Conservation (phyloP, 23 red algal species). For the Rhodosorus marinus region DNA sequence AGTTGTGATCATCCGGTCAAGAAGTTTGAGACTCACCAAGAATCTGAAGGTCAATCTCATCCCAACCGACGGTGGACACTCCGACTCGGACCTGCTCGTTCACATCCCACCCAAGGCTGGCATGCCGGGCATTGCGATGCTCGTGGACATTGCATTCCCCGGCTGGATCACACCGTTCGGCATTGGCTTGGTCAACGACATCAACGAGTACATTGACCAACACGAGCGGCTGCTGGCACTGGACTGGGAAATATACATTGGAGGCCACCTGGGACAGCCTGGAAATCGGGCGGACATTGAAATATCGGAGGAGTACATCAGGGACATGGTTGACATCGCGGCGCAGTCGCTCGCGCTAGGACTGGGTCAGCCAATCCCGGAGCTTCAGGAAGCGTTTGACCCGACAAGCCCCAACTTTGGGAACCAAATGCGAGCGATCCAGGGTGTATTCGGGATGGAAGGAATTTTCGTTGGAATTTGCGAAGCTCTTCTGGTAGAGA, state of each 20-base stretch:
- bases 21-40: not conserved
- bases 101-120: conserved; percentile 4
- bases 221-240: conserved; percentile 5
- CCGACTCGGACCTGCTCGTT: conserved; percentile 2
- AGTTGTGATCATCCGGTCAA: too few relatives aligned
- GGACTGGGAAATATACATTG: conserved; percentile 4
- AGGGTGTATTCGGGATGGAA: too few relatives aligned
- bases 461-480: too few relatives aligned
- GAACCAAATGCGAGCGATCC: conserved; percentile 6
- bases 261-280: conserved; percentile 1
- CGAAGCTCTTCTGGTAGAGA: conserved; percentile 1
- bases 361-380: not conserved
- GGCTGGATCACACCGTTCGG: conserved; percentile 1
- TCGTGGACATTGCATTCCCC: conserved; percentile 18
- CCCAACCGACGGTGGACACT: conserved; percentile 24
- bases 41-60: not conserved
- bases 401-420: conserved; percentile 5
- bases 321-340: conserved; percentile 10
- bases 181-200: conserved; percentile 7
- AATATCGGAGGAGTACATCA: not conserved
- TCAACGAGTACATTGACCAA: conserved; percentile 1
- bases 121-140: not conserved
- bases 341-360: not conserved
- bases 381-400: not conserved
- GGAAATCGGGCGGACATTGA: not conserved